Base-by-base conservation (phyloP, 2,329 filamentous ascomycete genomes). In the Botrytis deweyae region DNA sequence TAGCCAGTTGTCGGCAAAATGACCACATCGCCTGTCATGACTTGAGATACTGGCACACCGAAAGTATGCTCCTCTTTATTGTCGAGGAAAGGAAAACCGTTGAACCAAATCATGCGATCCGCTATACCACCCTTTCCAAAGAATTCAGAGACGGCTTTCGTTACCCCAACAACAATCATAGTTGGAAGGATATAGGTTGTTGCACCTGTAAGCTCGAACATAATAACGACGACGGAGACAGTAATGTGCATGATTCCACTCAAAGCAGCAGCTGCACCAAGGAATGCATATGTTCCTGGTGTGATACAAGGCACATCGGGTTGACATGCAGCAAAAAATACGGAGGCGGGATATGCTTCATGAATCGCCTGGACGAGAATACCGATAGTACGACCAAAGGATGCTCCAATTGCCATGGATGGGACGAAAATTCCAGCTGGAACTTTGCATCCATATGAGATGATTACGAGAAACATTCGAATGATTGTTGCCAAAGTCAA, bases 201-300 rank as follows among this genome's bases (percentile, higher is more conserved):
- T 10, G 96, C 96, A n/a, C 96, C 96, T 0, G 96, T 99, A 67
- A 99, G 88, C 83, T 99, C 96, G 80, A 98, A 98, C 96, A 99
- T 98, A 82, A 99, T 99, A 80, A 99, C 96, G 3, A 98, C 95
- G 16, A 99, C 94, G 0, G 95, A 97, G 25, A 99, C 91, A 0
- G 95, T 98, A 76, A 99, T 93, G 82, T 98, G 96, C 95, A 98
- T 99, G 80, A 98, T 98, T 16, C 96, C 96, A 81, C 93, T 95
- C 38, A 99, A 86, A 0, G 96, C 93, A 2, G 96, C 95, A 0
- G 91, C 96, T 8, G 96, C 96, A 61, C 96, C 96, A 0, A 99
- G 87, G 78, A 99, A 97, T 10, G 96, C 96, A 81, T 99, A 99
- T 1, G 96, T 98, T 16, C 96, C 96, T 0, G 96, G 96, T 0